These are phyloP conservation scores for Pichia rugopelliculosa DNA, from an alignment of 805 yeast species.

Conservation along the genomic window DNA sequence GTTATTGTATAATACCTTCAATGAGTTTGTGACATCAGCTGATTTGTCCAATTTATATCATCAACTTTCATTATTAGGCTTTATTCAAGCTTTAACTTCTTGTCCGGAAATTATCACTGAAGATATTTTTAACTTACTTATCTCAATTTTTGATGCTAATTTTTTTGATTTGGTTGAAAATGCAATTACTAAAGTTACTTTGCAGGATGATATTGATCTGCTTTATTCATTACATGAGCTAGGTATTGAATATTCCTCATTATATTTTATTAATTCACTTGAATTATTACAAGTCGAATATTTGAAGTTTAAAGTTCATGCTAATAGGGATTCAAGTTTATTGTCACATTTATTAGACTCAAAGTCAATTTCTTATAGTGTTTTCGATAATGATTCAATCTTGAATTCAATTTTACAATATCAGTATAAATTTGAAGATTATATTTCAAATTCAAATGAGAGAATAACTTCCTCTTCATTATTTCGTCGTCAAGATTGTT, in stretches of 20 bases:
- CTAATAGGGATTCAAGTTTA: constrained; percentile 8
- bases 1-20: constrained; percentile 8
- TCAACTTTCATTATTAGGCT: constrained; percentile 26
- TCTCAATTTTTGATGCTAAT: constrained; percentile 23
- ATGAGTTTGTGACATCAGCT: constrained; percentile 7
- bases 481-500: constrained; percentile 23
- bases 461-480: constrained; percentile 19
- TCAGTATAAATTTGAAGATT: constrained; percentile 17
- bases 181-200: constrained; percentile 12
- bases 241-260: constrained; percentile 24
- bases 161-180: constrained; percentile 22
- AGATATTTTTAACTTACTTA: constrained; percentile 14
- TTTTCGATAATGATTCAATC: constrained; percentile 10
- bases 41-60: constrained; percentile 4
- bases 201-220: constrained; percentile 18
- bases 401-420: constrained; percentile 14
- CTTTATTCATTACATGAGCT: constrained; percentile 26
- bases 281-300: constrained; percentile 21
- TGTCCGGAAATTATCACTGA: constrained; percentile 19
- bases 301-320: constrained; percentile 16
- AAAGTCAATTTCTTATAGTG: constrained; percentile 7
- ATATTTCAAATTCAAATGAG: constrained; percentile 20
- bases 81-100: constrained; percentile 24
- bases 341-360: constrained; percentile 15
- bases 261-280: constrained; percentile 22